Evolutionary conservation across 352 stramenopile genomes (phyloP), one percentile per base, ranked within the genome.

Genomic region (Phytopythium delawarense): DNA sequence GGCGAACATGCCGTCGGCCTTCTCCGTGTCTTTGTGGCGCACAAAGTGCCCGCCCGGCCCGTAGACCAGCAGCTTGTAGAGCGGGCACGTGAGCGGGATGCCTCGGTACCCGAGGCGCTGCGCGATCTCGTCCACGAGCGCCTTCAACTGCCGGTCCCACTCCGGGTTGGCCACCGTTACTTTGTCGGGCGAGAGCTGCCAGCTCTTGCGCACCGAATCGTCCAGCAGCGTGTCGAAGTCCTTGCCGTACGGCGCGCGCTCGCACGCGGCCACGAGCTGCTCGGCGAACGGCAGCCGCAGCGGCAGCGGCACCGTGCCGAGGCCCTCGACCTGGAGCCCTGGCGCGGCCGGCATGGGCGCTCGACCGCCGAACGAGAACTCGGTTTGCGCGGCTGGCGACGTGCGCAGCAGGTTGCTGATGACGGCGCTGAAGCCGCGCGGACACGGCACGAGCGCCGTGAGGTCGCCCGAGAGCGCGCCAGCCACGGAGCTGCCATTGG

Each of bases 11-110:
- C 74, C 74, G 35, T 56, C 39, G 49, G 80, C 71, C 57, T 85
- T 82, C 65, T 85, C 76, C 46, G 68, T 85, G 53, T 86, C 76
- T 48, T 75, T 67, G 61, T 82, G 71, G n/a, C 50, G 61, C 21
- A 67, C 28, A 52, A 85, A 82, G 57, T 76, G 72, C 28, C 74
- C 76, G 7, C 69, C 73, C 45, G 57, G 45, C 21, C 75, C 74
- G 54, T 81, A 81, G 15, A 81, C 42, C 4, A 85, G 59, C 59
- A 85, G 50, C 60, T 82, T 82, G 69, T 80, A 77, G 21, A 78
- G 50, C 45, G 23, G 37, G n/a, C 50, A 68, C 2, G 62, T n/a
- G 25, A 71, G 39, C 30, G 34, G 28, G 12, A 65, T 44, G 21
- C 42, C 57, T 12, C 57, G 52, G 45, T 68, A 71, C 0, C 61